Evolutionary conservation across 176 grass and related monocot species (phyloP).

Genomic region (Aegilops sharonensis): DNA sequence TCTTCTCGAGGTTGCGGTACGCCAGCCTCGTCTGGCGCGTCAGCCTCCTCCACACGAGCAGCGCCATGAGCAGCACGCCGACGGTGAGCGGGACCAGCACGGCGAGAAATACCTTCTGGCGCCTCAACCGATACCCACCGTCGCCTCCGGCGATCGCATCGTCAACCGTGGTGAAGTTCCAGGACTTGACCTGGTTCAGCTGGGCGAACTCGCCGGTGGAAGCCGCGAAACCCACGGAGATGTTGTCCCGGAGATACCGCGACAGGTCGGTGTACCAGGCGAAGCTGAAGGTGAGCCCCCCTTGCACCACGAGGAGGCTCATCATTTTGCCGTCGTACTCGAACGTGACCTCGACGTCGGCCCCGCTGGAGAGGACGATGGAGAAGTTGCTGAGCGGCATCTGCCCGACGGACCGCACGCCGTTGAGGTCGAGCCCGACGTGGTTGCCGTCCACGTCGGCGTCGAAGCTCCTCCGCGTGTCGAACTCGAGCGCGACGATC

Average conservation of each 20-base stretch:
- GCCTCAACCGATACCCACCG: background rate
- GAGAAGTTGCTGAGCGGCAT: constrained; percentile 34
- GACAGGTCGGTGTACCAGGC: background rate
- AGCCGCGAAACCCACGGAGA: constrained; percentile 20
- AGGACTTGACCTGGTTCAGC: constrained; percentile 27
- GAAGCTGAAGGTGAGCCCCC: fast-evolving
- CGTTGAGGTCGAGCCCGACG: constrained; percentile 44
- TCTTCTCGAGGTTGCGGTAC: constrained; percentile 48
- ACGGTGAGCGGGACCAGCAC: background rate
- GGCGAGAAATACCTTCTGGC: background rate
- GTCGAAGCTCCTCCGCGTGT: constrained; percentile 45
- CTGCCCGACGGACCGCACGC: background rate
- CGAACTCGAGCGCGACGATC: constrained; percentile 51
- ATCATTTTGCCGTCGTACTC: background rate
- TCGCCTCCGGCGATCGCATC: background rate
- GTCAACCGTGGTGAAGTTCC: constrained; percentile 27
- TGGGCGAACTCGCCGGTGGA: constrained; percentile 25
- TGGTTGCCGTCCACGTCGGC: constrained; percentile 44
- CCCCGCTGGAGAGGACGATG: constrained; percentile 23
- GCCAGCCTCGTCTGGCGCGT: constrained; percentile 21
- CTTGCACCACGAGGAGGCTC: background rate
- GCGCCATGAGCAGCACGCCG: background rate
- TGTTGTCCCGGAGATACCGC: background rate
- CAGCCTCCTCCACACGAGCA: constrained; percentile 4
- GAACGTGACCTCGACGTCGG: background rate